phyloP scores from a whole-genome alignment of 371 early-diverging fungal genomes.

The Saksenaea oblongispora region DNA sequence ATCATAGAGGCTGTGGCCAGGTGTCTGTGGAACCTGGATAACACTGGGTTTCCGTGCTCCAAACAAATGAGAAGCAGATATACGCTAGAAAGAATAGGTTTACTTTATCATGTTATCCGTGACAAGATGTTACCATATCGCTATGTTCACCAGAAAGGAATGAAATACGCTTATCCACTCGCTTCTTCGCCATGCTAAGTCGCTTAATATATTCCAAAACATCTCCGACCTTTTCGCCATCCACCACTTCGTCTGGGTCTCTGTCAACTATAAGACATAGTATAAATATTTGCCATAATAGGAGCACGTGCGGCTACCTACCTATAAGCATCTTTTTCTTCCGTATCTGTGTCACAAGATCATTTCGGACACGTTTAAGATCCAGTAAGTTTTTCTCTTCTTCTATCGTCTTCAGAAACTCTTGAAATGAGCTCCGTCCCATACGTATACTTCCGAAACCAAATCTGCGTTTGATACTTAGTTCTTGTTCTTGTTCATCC shows the following conservation, averaged over 20 bases:
- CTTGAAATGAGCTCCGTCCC: slow-evolving; percentile 67
- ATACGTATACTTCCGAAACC: slow-evolving; percentile 24
- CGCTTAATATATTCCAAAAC: slow-evolving; percentile 72
- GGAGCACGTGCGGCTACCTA: slow-evolving; percentile 15
- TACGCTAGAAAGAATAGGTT: background rate
- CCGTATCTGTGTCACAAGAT: slow-evolving; percentile 75
- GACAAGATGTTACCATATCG: slow-evolving; percentile 37
- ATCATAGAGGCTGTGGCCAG: slow-evolving; percentile 42
- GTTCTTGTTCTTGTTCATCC: slow-evolving; percentile 14
- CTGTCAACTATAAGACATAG: slow-evolving; percentile 47
- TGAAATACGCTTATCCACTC: slow-evolving; percentile 75
- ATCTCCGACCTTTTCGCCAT: slow-evolving; percentile 82
- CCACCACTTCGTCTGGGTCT: slow-evolving; percentile 72
- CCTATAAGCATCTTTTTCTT: slow-evolving; percentile 63
- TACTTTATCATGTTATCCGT: no score
- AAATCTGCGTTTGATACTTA: slow-evolving; percentile 4
- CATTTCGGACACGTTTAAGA: slow-evolving; percentile 67
- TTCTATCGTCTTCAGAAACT: slow-evolving; percentile 75
- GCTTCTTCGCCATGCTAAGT: slow-evolving; percentile 70
- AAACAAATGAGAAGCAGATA: slow-evolving; percentile 25
- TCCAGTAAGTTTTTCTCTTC: slow-evolving; percentile 68
- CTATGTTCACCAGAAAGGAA: slow-evolving; percentile 58
- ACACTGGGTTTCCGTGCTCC: slow-evolving; percentile 23
- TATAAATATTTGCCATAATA: background rate
- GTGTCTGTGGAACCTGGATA: background rate